Percentiles rank a stretch among this genome's conserved stretches.
These are phyloP conservation scores for Nissolia schottii DNA, from an alignment of 306 rosid species.

Conservation along the genomic window DNA sequence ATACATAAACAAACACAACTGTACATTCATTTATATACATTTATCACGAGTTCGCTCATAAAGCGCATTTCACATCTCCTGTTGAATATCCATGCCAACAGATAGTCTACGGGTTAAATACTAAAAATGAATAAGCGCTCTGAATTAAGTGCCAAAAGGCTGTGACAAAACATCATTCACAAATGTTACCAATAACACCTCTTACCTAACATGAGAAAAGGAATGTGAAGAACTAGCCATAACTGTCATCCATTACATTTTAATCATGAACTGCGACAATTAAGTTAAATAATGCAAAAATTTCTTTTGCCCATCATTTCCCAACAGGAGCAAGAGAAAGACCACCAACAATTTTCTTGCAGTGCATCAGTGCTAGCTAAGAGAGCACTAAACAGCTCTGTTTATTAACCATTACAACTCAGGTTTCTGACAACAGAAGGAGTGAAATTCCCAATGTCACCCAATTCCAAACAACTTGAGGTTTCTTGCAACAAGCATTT, in stretches of 20 bases:
- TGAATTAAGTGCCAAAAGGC: not conserved
- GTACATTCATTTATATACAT: not conserved
- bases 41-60: not conserved
- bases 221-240: not conserved
- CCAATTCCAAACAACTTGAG: not conserved
- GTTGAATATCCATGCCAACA: not conserved
- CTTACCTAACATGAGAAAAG: not conserved
- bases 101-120: conserved; percentile 1
- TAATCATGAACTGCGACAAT: not conserved
- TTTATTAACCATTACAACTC: not conserved
- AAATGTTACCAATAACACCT: conserved; percentile 2
- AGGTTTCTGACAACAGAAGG: not conserved
- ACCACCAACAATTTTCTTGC: not conserved
- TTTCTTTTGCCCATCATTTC: not conserved
- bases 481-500: not conserved
- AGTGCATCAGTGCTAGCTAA: not conserved
- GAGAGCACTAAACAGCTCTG: not conserved
- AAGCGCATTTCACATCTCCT: not conserved
- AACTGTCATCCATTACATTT: not conserved
- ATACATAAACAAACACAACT: conserved; percentile 6
- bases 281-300: not conserved
- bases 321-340: not conserved
- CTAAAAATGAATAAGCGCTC: not conserved
- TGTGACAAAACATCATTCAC: conserved; percentile 1
- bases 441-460: not conserved